phyloP scores from a whole-genome alignment of 176 grass and related monocot species.

The Luzula sylvatica region DNA sequence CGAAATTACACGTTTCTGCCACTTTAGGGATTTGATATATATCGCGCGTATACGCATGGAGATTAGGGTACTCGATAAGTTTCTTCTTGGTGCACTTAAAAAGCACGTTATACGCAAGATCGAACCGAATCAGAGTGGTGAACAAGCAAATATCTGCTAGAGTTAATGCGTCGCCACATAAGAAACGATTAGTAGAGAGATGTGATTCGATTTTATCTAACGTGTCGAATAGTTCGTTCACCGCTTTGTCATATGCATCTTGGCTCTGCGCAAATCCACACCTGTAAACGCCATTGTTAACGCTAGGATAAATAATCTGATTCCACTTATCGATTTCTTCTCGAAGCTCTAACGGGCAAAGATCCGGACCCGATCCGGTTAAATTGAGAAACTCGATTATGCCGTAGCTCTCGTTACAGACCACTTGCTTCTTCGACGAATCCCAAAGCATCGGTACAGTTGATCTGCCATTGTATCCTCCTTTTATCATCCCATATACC shows the following conservation, averaged over 20 bases:
- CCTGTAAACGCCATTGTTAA: constrained; percentile 92
- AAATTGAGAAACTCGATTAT: constrained; percentile 80
- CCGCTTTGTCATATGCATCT: constrained; percentile 63
- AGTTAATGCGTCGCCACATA: constrained; percentile 59
- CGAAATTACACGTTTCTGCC: constrained; percentile 67
- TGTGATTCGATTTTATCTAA: constrained; percentile 60
- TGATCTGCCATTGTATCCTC: constrained; percentile 69
- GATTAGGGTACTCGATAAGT: constrained; percentile 72
- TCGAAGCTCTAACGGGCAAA: constrained; percentile 52
- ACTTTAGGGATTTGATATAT: constrained; percentile 87
- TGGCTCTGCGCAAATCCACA: constrained; percentile 96
- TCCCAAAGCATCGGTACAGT: constrained; percentile 93
- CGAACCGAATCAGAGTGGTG: constrained; percentile 79
- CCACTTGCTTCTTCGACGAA: constrained; percentile 49
- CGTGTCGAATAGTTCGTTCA: constrained; percentile 43
- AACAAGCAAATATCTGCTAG: constrained; percentile 91
- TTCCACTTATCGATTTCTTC: constrained; percentile 83
- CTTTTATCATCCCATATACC: constrained; percentile 52
- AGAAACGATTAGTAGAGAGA: constrained; percentile 47
- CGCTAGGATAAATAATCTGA: constrained; percentile 55
- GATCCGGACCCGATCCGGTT: constrained; percentile 15
- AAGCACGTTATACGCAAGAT: constrained; percentile 68
- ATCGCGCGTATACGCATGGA: constrained; percentile 65
- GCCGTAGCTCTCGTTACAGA: constrained; percentile 94
- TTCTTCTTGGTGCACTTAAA: constrained; percentile 88